Evolutionary conservation across 495 filamentous ascomycete genomes (phyloP).

Genomic region (Neurospora sp.): DNA sequence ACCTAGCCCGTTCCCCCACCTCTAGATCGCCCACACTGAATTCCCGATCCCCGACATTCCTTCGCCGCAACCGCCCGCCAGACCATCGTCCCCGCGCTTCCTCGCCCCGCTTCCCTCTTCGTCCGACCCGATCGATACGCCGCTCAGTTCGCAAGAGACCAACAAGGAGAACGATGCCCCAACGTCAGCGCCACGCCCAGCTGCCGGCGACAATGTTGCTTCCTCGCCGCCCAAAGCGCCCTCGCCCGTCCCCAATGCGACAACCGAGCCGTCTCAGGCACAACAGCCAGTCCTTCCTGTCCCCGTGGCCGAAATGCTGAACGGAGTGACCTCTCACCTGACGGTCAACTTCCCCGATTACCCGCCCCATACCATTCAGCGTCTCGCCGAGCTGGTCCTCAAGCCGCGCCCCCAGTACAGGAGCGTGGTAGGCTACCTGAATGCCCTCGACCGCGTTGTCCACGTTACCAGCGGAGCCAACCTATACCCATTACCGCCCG

Average conservation of each 20-base stretch:
- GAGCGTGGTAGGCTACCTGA: slow-evolving; percentile 71
- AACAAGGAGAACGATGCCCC: slow-evolving; percentile 35
- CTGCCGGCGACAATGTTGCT: slow-evolving; percentile 9
- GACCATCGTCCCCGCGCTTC: slow-evolving; percentile 31
- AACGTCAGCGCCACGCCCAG: slow-evolving; percentile 11
- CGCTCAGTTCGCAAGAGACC: slow-evolving; percentile 33
- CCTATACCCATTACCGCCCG: slow-evolving; percentile 69
- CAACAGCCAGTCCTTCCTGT: slow-evolving; percentile 42
- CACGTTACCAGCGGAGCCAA: slow-evolving; percentile 78
- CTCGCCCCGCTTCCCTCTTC: slow-evolving; percentile 34
- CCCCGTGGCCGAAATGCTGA: slow-evolving; percentile 51
- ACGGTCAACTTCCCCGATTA: slow-evolving; percentile 54
- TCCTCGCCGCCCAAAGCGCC: slow-evolving; percentile 4
- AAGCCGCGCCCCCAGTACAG: slow-evolving; percentile 67
- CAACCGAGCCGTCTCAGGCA: not conserved
- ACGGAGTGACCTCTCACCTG: slow-evolving; percentile 58
- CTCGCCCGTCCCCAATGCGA: not conserved
- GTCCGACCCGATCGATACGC: slow-evolving; percentile 31
- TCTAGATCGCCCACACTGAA: slow-evolving; percentile 30
- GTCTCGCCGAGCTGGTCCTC: slow-evolving; percentile 84
- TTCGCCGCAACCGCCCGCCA: slow-evolving; percentile 18
- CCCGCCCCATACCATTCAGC: slow-evolving; percentile 88
- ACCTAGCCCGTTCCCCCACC: not conserved
- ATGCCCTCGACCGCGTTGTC: slow-evolving; percentile 83
- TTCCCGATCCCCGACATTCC: slow-evolving; percentile 36